phyloP scores from a whole-genome alignment of 1,284 basidiomycete genomes.

The Pterula multifida region DNA sequence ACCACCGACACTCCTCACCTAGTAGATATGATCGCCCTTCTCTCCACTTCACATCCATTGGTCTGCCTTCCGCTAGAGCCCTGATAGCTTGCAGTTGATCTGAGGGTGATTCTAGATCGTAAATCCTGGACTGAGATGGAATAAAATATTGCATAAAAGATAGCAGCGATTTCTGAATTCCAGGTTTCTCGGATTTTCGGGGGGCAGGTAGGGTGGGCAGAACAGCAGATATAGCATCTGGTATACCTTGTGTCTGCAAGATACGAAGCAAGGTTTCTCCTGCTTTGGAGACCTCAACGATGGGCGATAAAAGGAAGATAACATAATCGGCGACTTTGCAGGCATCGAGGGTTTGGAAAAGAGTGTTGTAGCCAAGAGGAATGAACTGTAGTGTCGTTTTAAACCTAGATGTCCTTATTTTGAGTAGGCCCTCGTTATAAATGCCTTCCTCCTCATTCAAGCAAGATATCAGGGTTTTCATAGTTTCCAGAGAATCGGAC shows the following conservation, averaged over 20 bases:
- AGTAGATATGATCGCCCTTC: constrained; percentile 75
- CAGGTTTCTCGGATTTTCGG: constrained; percentile 41
- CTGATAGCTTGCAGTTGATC: constrained; percentile 66
- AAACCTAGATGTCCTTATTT: constrained; percentile 55
- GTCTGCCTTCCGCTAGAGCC: constrained; percentile 70
- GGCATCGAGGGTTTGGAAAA: constrained; percentile 79
- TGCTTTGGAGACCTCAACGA: constrained; percentile 74
- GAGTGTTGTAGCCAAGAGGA: constrained; percentile 53
- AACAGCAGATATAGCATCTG: constrained; percentile 57
- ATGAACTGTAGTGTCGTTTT: constrained; percentile 85
- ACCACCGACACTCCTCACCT: constrained; percentile 56
- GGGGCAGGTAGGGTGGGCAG: constrained; percentile 34
- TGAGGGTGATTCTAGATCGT: constrained; percentile 47
- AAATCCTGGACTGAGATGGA: constrained; percentile 64
- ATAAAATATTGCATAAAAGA: constrained; percentile 95
- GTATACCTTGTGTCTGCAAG: constrained; percentile 73
- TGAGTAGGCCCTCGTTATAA: not conserved
- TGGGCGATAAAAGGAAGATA: constrained; percentile 73
- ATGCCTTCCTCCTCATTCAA: constrained; percentile 27
- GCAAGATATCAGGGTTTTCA: constrained; percentile 51
- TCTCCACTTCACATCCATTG: constrained; percentile 68
- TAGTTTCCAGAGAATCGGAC: constrained; percentile 26
- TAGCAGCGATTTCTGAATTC: constrained; percentile 73
- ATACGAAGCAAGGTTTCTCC: constrained; percentile 88
- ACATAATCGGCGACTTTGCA: constrained; percentile 89